Percentiles rank a stretch among this genome's conserved stretches.
Conservation (phyloP, 306 rosid genomes). For the Prunus padus region DNA sequence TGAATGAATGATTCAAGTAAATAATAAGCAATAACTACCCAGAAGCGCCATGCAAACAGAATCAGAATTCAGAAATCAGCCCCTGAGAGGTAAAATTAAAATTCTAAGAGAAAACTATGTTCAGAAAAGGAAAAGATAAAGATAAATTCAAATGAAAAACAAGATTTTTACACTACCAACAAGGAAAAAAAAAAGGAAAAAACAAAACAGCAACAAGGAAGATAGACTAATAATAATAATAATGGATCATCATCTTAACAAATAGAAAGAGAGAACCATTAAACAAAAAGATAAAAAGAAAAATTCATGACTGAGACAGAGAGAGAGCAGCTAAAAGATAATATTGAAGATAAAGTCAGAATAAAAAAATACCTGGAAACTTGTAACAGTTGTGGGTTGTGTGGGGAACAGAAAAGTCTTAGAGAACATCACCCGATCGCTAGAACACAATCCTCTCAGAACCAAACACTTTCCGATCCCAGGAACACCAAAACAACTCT, state of each 20-base stretch:
- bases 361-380: conserved; percentile 40
- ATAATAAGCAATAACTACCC: conserved; percentile 5
- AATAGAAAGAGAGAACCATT: neutral
- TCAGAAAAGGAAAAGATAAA: neutral
- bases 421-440: conserved; percentile 46
- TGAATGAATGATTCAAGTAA: neutral
- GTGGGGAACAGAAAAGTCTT: conserved; percentile 45
- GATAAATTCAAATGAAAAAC: neutral
- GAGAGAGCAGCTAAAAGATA: conserved; percentile 9
- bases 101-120: neutral
- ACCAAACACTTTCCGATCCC: conserved; percentile 56
- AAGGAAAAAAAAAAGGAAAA: neutral
- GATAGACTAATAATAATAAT: neutral
- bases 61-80: conserved; percentile 10
- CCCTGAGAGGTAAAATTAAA: neutral
- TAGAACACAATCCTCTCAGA: conserved; percentile 35
- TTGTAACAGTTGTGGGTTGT: conserved; percentile 43
- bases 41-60: conserved; percentile 23
- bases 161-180: too few species aligned
- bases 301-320: neutral
- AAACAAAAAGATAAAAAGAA: neutral
- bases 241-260: conserved; percentile 19
- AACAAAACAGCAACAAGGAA: conserved; percentile 8
- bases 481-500: conserved; percentile 25
- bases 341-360: conserved; percentile 20